phyloP scores from a whole-genome alignment of 1,284 basidiomycete genomes.

The Ustilago cynodontis region DNA sequence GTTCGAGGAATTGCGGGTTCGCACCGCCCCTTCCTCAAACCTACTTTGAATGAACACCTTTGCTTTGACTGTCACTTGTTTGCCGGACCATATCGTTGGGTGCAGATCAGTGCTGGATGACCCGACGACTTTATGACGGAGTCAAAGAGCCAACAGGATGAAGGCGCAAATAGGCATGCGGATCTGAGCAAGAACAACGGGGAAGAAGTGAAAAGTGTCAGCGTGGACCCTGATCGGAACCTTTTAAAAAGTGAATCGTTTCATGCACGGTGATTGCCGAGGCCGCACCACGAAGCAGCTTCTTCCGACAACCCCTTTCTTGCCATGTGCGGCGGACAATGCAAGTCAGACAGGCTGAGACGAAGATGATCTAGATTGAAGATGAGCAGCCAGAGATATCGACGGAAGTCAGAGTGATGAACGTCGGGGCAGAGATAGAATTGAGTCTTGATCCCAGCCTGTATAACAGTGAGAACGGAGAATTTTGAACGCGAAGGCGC shows the following conservation, averaged over 20 bases:
- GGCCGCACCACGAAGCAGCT: not conserved
- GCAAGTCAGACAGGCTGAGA: too few relatives aligned
- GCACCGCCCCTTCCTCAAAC: conserved; percentile 8
- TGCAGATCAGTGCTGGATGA: too few relatives aligned
- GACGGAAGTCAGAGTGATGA: not conserved
- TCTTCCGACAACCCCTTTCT: not conserved
- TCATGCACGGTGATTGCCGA: not conserved
- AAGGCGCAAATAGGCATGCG: not conserved
- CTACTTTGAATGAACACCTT: not conserved
- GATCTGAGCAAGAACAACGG: not conserved
- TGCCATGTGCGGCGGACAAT: not conserved
- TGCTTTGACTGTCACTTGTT: too few relatives aligned
- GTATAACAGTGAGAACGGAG: too few relatives aligned
- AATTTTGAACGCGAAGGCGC: not conserved
- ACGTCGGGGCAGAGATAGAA: not conserved
- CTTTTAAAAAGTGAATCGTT: not conserved
- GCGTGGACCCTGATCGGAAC: conserved; percentile 2
- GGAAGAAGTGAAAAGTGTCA: not conserved
- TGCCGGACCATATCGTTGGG: too few relatives aligned
- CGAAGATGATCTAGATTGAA: too few relatives aligned
- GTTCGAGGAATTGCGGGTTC: conserved; percentile 13
- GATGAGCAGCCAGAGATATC: not conserved
- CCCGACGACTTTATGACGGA: too few relatives aligned
- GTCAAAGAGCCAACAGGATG: not conserved
- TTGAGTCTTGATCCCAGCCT: not conserved